Percentiles rank a stretch among this genome's conserved stretches.
phyloP scores from a whole-genome alignment of 2,329 filamentous ascomycete species.

The Neofusicoccum laricinum region DNA sequence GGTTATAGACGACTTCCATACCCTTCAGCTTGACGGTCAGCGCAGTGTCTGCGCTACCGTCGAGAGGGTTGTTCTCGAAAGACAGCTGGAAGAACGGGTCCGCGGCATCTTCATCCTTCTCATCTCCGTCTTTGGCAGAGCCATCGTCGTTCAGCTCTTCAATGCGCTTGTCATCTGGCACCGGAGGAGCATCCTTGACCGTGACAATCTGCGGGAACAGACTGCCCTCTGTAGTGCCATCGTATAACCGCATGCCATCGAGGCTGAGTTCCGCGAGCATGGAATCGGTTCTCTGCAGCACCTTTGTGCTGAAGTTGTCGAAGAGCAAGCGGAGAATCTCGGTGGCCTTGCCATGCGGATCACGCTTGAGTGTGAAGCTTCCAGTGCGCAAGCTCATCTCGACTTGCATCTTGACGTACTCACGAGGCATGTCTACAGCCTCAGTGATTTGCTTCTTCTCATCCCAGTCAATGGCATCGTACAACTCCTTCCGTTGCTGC shows the following conservation, averaged over 20 bases:
- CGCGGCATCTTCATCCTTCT: slow-evolving; percentile 47
- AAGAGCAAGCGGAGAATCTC: slow-evolving; percentile 92
- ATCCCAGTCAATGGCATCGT: slow-evolving; percentile 97
- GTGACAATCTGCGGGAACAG: slow-evolving; percentile 93
- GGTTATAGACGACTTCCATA: slow-evolving; percentile 97
- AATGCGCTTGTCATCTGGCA: slow-evolving; percentile 50
- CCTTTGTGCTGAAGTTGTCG: slow-evolving; percentile 88
- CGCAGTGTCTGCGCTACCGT: slow-evolving; percentile 86
- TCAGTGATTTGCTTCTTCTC: slow-evolving; percentile 90
- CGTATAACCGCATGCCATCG: slow-evolving; percentile 88
- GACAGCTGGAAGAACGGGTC: slow-evolving; percentile 91
- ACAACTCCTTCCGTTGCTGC: slow-evolving; percentile 92
- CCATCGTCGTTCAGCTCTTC: slow-evolving; percentile 49
- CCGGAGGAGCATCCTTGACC: slow-evolving; percentile 78
- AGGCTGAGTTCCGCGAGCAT: slow-evolving; percentile 85
- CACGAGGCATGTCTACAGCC: slow-evolving; percentile 82
- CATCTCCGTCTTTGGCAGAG: slow-evolving; percentile 42
- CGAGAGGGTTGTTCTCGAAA: slow-evolving; percentile 91
- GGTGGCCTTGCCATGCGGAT: slow-evolving; percentile 70
- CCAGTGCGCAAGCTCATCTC: slow-evolving; percentile 92
- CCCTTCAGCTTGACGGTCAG: slow-evolving; percentile 89
- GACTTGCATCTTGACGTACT: slow-evolving; percentile 88
- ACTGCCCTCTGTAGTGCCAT: slow-evolving; percentile 88
- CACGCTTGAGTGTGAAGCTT: slow-evolving; percentile 89
- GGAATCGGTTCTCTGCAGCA: slow-evolving; percentile 86